Evolutionary conservation across 495 filamentous ascomycete genomes (phyloP), one percentile per base, ranked within the genome.

Genomic region (Cercophora newfieldiana): DNA sequence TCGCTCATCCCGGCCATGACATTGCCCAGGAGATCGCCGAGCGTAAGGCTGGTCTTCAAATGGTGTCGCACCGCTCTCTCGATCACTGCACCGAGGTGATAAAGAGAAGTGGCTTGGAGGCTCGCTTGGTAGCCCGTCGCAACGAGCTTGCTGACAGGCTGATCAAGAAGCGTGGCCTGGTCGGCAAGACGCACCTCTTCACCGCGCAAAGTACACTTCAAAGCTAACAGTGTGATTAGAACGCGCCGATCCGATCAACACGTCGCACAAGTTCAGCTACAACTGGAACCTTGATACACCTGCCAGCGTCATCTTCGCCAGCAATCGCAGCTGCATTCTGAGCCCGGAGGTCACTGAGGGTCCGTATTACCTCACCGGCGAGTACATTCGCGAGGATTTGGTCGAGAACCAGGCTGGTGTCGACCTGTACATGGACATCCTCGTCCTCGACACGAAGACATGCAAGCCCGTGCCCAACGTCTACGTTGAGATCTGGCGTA

Each of bases 401-500:
- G 72, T 76, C 21, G 86, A 89, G 47, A 72, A 70, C 26, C 78
- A 89, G 70, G 63, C 67, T 14, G 88, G 88, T 64, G 80, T 89
- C 21, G 73, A 80, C 8, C 75, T 88, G 8, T 81, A 81, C 63
- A 75, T 89, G 57, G 88, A 89, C 66, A 77, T 88, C 70, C 85
- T 87, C 68, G 67, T 89, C 37, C 78, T 89, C 65, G 83, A 89
- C 71, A 78, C 75, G 51, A 79, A 81, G 29, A 86, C 82, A 50
- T 90, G 86, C 76, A 73, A 86, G 29, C 82, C 86, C 1, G 71
- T 88, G 12, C 76, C 81, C 0, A 75, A 82, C 51, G 74, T 85
- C 54, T 88, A 83, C 63, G 73, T 88, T 51, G 88, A 90, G 66
- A 70, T 87, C 44, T 89, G 87, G 86, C 37, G 37, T 44, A 16